Conservation (phyloP, 257 asterid species). For the Jacaranda copaia region DNA sequence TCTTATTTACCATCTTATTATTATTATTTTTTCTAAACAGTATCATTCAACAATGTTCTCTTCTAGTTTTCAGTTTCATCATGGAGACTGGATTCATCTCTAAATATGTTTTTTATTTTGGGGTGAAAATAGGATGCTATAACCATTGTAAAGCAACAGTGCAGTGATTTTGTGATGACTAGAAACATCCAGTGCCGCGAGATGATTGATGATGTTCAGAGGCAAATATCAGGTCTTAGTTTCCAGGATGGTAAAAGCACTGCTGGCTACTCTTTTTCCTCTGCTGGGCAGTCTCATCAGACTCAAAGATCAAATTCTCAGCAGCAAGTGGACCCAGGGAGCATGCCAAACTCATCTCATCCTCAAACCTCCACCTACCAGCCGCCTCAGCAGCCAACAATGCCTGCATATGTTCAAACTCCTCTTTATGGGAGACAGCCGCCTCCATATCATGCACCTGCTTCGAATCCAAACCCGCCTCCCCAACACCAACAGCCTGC, state of each 20-base stretch:
- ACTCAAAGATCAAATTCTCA: slow-evolving; percentile 64
- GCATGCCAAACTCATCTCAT: slow-evolving; percentile 51
- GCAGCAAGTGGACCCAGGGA: slow-evolving; percentile 54
- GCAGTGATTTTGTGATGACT: slow-evolving; percentile 93
- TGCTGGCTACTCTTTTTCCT: slow-evolving; percentile 58
- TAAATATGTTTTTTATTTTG: not conserved
- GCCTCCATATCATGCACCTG: slow-evolving; percentile 72
- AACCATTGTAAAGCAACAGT: slow-evolving; percentile 83
- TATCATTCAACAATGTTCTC: not conserved
- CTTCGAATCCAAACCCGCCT: slow-evolving; percentile 64
- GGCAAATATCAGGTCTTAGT: slow-evolving; percentile 84
- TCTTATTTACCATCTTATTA: slow-evolving; percentile 2
- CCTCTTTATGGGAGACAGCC: slow-evolving; percentile 68
- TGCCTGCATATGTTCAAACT: slow-evolving; percentile 59
- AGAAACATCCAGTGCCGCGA: slow-evolving; percentile 94
- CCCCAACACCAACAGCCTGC: slow-evolving; percentile 69
- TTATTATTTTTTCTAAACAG: not conserved
- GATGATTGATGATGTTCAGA: slow-evolving; percentile 91
- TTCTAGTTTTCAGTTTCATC: slow-evolving; percentile 19
- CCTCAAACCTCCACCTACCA: slow-evolving; percentile 66
- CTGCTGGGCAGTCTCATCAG: slow-evolving; percentile 62
- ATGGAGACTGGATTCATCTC: slow-evolving; percentile 25
- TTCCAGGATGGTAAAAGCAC: slow-evolving; percentile 72
- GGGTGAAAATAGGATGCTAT: slow-evolving; percentile 79
- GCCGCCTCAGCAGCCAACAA: slow-evolving; percentile 67